A percentile compares a stretch with the other conserved stretches of the same genome.
These are phyloP conservation scores for Taphrina deformans DNA, from an alignment of 1,139 yeast genomes.

Conservation along the genomic window DNA sequence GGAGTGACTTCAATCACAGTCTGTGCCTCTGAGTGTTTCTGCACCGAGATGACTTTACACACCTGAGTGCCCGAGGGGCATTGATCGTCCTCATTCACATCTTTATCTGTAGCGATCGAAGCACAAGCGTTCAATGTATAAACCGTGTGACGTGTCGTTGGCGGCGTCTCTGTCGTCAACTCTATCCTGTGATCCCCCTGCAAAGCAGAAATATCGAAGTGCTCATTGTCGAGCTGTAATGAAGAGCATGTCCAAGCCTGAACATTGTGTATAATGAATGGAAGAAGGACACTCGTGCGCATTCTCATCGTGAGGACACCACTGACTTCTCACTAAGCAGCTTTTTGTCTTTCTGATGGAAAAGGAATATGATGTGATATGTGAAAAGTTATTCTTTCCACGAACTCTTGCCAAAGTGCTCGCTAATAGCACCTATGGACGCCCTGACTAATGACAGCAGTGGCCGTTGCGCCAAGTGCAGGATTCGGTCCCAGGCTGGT, in stretches of 20 bases:
- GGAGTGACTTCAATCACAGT: constrained; percentile 22
- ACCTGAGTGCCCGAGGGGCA: constrained; percentile 68
- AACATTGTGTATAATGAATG: not conserved
- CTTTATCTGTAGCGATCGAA: constrained; percentile 44
- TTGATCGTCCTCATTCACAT: constrained; percentile 45
- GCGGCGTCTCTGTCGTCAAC: constrained; percentile 65
- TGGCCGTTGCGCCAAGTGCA: too few species aligned
- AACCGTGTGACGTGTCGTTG: constrained; percentile 59
- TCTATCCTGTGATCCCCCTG: constrained; percentile 53
- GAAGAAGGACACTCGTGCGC: not conserved
- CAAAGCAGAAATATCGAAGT: constrained; percentile 50
- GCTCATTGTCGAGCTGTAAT: constrained; percentile 46
- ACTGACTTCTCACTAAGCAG: not conserved
- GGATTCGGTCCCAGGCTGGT: too few species aligned
- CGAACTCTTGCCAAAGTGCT: too few species aligned
- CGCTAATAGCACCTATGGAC: too few species aligned
- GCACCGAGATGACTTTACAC: constrained; percentile 2
- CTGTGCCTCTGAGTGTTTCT: constrained; percentile 3
- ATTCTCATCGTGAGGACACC: not conserved
- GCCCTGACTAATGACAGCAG: too few species aligned
- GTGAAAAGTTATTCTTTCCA: too few species aligned
- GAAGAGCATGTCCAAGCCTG: constrained; percentile 5
- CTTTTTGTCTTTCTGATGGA: not conserved
- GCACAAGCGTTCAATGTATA: constrained; percentile 76
- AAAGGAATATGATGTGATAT: not conserved